These are phyloP conservation scores for Rhizopus delemar DNA, from an alignment of 371 early-diverging fungal genomes.

Conservation along the genomic window DNA sequence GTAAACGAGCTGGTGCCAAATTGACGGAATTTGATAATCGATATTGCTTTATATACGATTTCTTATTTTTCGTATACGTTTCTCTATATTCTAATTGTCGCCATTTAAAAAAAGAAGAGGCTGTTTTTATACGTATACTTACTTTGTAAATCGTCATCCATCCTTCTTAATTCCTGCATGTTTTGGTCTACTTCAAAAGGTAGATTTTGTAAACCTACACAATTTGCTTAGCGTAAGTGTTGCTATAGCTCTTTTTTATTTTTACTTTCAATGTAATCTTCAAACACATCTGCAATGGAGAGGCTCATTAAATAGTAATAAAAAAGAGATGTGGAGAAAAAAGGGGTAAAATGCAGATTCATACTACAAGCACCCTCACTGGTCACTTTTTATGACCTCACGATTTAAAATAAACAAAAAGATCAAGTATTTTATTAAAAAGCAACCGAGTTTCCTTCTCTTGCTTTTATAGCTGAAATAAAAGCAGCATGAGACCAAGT, in stretches of 20 bases:
- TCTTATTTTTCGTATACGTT: conserved; percentile 26
- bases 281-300: conserved; percentile 37
- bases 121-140: background rate
- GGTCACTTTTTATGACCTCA: background rate
- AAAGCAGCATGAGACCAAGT: conserved; percentile 74
- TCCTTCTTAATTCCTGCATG: conserved; percentile 40
- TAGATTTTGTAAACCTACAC: conserved; percentile 36
- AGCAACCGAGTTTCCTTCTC: background rate
- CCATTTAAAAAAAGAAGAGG: background rate
- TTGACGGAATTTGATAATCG: conserved; percentile 10
- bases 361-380: conserved; percentile 3
- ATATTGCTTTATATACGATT: conserved; percentile 22
- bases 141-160: conserved; percentile 44
- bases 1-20: conserved; percentile 14
- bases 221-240: background rate
- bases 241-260: background rate
- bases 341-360: conserved; percentile 1
- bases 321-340: conserved; percentile 9
- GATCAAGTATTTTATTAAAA: too few relatives aligned
- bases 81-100: conserved; percentile 18
- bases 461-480: conserved; percentile 24
- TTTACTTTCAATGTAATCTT: conserved; percentile 42
- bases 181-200: conserved; percentile 44
- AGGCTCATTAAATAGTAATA: conserved; percentile 22
- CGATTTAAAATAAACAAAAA: too few relatives aligned